Evolutionary conservation across 2,329 filamentous ascomycete species (phyloP).

Genomic region (Penicillium polonicum): DNA sequence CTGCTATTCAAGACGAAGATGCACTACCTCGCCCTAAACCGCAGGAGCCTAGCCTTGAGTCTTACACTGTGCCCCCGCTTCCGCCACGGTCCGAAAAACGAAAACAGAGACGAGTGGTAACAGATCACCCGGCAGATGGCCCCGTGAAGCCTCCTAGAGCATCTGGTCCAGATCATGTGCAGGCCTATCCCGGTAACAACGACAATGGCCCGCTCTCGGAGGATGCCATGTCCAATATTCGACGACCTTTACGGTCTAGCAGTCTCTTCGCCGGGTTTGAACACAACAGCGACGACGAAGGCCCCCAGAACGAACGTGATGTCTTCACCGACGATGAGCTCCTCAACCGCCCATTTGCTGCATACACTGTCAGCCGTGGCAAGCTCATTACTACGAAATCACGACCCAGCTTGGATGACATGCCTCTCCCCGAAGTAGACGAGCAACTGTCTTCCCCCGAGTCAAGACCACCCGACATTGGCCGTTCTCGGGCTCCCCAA

Average conservation of each 20-base stretch:
- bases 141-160: slow-evolving; percentile 25
- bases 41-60: slow-evolving; percentile 32
- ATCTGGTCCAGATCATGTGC: slow-evolving; percentile 48
- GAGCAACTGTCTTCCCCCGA: slow-evolving; percentile 37
- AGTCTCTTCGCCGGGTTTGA: slow-evolving; percentile 88
- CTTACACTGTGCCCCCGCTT: slow-evolving; percentile 35
- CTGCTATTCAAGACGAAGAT: slow-evolving; percentile 63
- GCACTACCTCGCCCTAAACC: slow-evolving; percentile 38
- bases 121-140: slow-evolving; percentile 47
- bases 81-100: slow-evolving; percentile 36
- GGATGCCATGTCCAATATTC: slow-evolving; percentile 58
- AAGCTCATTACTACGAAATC: slow-evolving; percentile 42
- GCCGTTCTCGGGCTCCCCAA: slow-evolving; percentile 19
- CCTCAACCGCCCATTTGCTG: slow-evolving; percentile 45
- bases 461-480: slow-evolving; percentile 26
- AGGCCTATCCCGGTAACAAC: slow-evolving; percentile 75
- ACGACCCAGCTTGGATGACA: slow-evolving; percentile 34
- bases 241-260: slow-evolving; percentile 72
- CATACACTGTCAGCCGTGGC: slow-evolving; percentile 44
- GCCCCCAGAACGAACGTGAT: slow-evolving; percentile 27
- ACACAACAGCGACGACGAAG: slow-evolving; percentile 57
- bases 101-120: slow-evolving; percentile 27
- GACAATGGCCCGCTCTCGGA: slow-evolving; percentile 71
- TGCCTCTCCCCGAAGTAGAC: slow-evolving; percentile 38
- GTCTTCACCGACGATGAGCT: slow-evolving; percentile 47